Conservation (phyloP, 257 asterid genomes). For the Gentiana straminea region DNA sequence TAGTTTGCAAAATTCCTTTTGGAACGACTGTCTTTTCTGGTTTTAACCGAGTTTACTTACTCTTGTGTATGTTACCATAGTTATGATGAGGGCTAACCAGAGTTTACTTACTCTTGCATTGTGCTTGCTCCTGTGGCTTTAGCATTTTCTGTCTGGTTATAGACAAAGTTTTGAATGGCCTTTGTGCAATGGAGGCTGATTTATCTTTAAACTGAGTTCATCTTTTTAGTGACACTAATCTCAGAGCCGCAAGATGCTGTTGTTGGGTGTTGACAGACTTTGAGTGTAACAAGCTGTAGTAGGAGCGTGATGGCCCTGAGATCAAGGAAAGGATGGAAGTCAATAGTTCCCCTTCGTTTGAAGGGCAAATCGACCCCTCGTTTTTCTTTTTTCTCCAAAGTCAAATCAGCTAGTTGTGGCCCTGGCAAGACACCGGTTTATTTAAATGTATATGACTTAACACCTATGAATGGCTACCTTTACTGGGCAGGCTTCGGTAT, state of each 20-base stretch:
- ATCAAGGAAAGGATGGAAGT: conserved; percentile 73
- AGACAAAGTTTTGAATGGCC: neutral
- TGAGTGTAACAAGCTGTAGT: conserved; percentile 17
- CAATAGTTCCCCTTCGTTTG: conserved; percentile 46
- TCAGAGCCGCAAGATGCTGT: conserved; percentile 33
- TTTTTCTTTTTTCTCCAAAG: conserved; percentile 81
- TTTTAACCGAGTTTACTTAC: no score
- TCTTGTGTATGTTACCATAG: no score
- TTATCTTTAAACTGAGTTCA: neutral
- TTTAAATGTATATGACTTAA: conserved; percentile 88
- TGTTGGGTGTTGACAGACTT: conserved; percentile 24
- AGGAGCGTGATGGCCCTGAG: conserved; percentile 64
- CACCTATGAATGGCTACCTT: conserved; percentile 75
- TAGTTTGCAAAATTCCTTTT: neutral
- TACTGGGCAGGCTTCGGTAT: conserved; percentile 97
- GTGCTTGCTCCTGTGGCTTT: neutral
- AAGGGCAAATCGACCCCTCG: conserved; percentile 50
- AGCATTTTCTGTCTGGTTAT: neutral
- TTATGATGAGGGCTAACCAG: no score
- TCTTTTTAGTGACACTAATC: conserved; percentile 4
- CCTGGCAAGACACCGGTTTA: conserved; percentile 56
- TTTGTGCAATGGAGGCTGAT: neutral
- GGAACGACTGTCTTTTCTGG: no score
- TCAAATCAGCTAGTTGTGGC: conserved; percentile 45
- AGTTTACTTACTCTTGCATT: no score